Conservation (phyloP, 2,329 filamentous ascomycete genomes). For the Cercospora citrullina region DNA sequence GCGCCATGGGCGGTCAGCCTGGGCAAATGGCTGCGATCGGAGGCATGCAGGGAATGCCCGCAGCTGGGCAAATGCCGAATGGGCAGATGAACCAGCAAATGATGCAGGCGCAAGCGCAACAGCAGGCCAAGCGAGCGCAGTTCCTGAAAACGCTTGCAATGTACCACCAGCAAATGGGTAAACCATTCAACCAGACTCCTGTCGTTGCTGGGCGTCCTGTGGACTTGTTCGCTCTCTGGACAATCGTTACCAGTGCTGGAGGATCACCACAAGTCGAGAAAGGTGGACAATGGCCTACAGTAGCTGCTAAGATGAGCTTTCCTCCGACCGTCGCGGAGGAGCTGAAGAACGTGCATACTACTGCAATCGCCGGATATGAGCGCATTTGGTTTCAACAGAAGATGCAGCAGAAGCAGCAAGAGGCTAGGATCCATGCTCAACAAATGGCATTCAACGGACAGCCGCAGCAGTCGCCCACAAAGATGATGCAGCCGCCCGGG, state of each 20-base stretch:
- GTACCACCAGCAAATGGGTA: slow-evolving; percentile 67
- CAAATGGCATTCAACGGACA: slow-evolving; percentile 43
- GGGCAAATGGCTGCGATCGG: slow-evolving; percentile 30
- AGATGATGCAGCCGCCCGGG: slow-evolving; percentile 34
- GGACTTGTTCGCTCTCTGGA: slow-evolving; percentile 75
- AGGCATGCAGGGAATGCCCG: slow-evolving; percentile 24
- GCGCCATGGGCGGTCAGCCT: slow-evolving; percentile 31
- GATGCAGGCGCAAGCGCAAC: slow-evolving; percentile 25
- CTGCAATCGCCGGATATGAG: slow-evolving; percentile 76
- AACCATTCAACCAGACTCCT: slow-evolving; percentile 71
- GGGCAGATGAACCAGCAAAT: slow-evolving; percentile 27
- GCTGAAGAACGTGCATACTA: slow-evolving; percentile 70
- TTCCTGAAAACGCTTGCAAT: slow-evolving; percentile 68
- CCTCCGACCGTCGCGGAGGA: slow-evolving; percentile 66
- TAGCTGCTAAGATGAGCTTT: slow-evolving; percentile 59
- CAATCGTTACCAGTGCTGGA: slow-evolving; percentile 71
- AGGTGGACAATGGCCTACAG: slow-evolving; percentile 69
- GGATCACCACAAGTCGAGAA: slow-evolving; percentile 73
- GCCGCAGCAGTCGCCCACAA: slow-evolving; percentile 38
- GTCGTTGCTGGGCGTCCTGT: slow-evolving; percentile 71
- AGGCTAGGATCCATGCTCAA: slow-evolving; percentile 39
- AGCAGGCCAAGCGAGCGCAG: slow-evolving; percentile 33
- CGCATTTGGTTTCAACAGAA: slow-evolving; percentile 62
- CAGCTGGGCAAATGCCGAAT: slow-evolving; percentile 28
- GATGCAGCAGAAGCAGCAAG: slow-evolving; percentile 40